Base-by-base conservation (phyloP, 139 green algal genomes). In the Spirogloea muscicola region DNA sequence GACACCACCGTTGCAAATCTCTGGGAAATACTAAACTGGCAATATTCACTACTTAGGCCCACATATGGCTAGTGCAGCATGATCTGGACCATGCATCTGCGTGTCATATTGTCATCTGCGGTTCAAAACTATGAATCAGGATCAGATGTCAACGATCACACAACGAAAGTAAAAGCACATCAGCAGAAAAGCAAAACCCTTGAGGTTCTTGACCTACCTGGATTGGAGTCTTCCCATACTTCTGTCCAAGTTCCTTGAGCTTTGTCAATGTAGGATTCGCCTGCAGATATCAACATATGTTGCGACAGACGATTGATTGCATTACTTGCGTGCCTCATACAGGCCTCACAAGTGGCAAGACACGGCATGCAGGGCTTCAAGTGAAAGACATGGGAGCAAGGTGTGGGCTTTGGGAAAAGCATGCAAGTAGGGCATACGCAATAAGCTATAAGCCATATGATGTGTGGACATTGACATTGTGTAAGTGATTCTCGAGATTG, bases 211-310 rank as follows among this genome's bases (percentile, higher is more conserved):
- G 13, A 10, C 13, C 29, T 36, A 68, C 59, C 59, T 72, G 68
- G 27, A 72, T 76, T 40, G 52, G 55, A 3, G 68, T 76, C 65
- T 77, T 78, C 37, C 61, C 72, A 6, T 80, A 80, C 33, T 80
- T 61, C 37, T 42, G 31, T 6, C 72, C 72, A 0, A 80, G 62
- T 39, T 74, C 48, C 69, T 44, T 51, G 62, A 80, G 39, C 4
- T 63, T 46, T 3, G n/a, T 40, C 2, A 80, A 42, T 25, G 77
- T 4, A 6, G 72, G 72, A 31, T 44, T 16, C 0, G 63, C 63
- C 70, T 79, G 42, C 44, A 55, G 21, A 55, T 55, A n/a, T 55
- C 21, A 55, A 21, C 21, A 31, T 55, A 21, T 55, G 21, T 31
- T 31, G 46, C 46, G 46, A 55, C 21, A 55, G 21, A 55, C 21